phyloP scores from a whole-genome alignment of 2,329 filamentous ascomycete genomes.

The Xylaria digitata region DNA sequence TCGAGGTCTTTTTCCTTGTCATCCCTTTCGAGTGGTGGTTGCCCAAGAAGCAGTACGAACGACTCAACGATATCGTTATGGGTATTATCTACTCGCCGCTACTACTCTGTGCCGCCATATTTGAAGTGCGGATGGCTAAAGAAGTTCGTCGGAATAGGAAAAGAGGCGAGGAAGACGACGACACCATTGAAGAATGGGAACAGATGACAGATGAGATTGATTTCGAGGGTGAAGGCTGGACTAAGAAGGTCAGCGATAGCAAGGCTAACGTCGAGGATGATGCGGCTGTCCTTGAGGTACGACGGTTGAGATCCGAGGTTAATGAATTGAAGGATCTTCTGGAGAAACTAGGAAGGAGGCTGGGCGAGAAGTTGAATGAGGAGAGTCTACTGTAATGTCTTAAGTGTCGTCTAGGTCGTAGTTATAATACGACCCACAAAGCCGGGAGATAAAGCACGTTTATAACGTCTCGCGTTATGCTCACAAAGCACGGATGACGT shows the following conservation, averaged over 20 bases:
- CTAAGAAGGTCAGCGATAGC: slow-evolving; percentile 78
- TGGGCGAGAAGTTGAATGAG: slow-evolving; percentile 36
- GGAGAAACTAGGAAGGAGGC: slow-evolving; percentile 41
- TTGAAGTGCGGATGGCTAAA: slow-evolving; percentile 74
- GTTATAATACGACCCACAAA: neutral
- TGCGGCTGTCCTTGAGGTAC: slow-evolving; percentile 76
- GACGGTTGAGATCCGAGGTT: slow-evolving; percentile 68
- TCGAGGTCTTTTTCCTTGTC: slow-evolving; percentile 84
- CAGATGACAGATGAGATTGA: slow-evolving; percentile 78
- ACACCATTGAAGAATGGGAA: slow-evolving; percentile 93
- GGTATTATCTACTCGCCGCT: slow-evolving; percentile 84
- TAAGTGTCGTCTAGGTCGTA: neutral
- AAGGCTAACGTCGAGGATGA: slow-evolving; percentile 87
- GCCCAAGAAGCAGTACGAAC: slow-evolving; percentile 76
- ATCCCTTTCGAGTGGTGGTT: slow-evolving; percentile 97
- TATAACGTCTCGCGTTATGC: too few species aligned
- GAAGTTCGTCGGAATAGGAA: slow-evolving; percentile 78
- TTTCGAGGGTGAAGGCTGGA: slow-evolving; percentile 87
- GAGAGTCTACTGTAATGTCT: slow-evolving; percentile 37
- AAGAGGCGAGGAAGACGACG: slow-evolving; percentile 88
- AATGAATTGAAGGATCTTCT: slow-evolving; percentile 66
- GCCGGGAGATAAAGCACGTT: neutral
- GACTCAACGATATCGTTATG: slow-evolving; percentile 91
- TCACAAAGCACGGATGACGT: neutral
- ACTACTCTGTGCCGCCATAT: slow-evolving; percentile 78